Percentiles rank a stretch among this genome's conserved stretches.
These are phyloP conservation scores for Hypoxylon lenormandii DNA, from an alignment of 495 filamentous ascomycete species.

Conservation along the genomic window DNA sequence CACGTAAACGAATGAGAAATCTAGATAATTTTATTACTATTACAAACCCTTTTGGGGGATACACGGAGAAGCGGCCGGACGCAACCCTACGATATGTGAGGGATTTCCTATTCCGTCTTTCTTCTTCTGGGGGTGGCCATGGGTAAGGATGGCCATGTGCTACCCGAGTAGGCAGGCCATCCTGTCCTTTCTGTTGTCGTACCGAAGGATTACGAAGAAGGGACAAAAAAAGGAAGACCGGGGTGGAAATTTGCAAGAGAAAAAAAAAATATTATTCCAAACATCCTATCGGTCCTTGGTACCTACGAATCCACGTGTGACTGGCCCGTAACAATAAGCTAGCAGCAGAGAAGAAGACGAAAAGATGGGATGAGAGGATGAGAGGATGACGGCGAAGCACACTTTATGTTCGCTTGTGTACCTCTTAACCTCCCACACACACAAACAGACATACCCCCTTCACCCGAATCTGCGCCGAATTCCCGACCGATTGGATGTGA, in stretches of 20 bases:
- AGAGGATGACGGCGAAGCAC: background rate
- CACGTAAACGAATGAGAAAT: constrained; percentile 20
- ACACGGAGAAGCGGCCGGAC: constrained; percentile 16
- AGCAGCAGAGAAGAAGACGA: background rate
- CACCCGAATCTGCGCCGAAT: constrained; percentile 33
- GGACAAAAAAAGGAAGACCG: constrained; percentile 31
- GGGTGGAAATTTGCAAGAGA: constrained; percentile 1
- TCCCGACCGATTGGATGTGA: constrained; percentile 43
- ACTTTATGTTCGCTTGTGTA: background rate
- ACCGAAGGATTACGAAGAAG: constrained; percentile 31
- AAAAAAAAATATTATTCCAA: constrained; percentile 18
- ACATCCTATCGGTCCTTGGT: constrained; percentile 15
- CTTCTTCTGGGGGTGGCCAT: constrained; percentile 10
- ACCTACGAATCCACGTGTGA: constrained; percentile 44
- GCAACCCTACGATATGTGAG: constrained; percentile 15
- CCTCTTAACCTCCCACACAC: constrained; percentile 4
- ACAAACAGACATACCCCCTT: background rate
- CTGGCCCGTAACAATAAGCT: constrained; percentile 44
- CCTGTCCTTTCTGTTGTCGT: background rate
- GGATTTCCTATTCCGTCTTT: constrained; percentile 28
- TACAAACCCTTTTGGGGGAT: constrained; percentile 5
- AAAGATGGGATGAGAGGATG: constrained; percentile 24
- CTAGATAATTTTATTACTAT: constrained; percentile 20
- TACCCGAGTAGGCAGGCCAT: constrained; percentile 38
- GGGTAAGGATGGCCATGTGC: constrained; percentile 11